Conservation (phyloP, 106 monocot genomes). For the Dendrobium huoshanense region DNA sequence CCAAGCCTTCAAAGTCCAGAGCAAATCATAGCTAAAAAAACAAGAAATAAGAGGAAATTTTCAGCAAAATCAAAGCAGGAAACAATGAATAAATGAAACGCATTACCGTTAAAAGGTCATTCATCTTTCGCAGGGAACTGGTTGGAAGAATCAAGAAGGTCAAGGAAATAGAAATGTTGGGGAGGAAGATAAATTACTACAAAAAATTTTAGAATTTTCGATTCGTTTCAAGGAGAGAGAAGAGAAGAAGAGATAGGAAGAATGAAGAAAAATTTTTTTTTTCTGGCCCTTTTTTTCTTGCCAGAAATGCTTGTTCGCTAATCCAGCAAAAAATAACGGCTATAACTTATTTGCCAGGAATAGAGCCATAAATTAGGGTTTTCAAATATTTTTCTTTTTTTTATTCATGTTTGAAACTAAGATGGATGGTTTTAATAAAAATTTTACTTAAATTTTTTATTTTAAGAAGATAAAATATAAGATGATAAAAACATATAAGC, state of each 20-base stretch:
- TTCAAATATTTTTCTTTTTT: no score
- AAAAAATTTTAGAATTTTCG: no score
- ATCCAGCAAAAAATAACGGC: background rate
- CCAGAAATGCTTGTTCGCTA: background rate
- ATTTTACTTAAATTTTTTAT: no score
- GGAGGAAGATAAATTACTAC: background rate
- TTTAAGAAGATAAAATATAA: no score
- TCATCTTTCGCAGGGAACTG: background rate
- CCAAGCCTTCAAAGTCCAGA: background rate
- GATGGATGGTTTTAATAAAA: no score
- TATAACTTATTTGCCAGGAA: background rate
- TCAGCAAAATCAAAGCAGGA: background rate
- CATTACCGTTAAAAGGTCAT: constrained; percentile 4
- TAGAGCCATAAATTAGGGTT: background rate
- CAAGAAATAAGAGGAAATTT: background rate
- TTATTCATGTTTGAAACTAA: no score
- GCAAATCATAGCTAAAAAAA: background rate
- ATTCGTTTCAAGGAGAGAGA: background rate
- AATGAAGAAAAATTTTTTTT: background rate
- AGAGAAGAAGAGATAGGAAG: background rate
- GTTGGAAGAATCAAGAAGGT: background rate
- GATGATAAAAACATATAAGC: no score
- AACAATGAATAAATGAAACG: background rate
- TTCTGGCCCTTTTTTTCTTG: background rate
- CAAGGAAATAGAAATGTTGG: background rate